These are phyloP conservation scores for Venturia nashicola DNA, from an alignment of 2,329 filamentous ascomycete genomes.

Conservation along the genomic window DNA sequence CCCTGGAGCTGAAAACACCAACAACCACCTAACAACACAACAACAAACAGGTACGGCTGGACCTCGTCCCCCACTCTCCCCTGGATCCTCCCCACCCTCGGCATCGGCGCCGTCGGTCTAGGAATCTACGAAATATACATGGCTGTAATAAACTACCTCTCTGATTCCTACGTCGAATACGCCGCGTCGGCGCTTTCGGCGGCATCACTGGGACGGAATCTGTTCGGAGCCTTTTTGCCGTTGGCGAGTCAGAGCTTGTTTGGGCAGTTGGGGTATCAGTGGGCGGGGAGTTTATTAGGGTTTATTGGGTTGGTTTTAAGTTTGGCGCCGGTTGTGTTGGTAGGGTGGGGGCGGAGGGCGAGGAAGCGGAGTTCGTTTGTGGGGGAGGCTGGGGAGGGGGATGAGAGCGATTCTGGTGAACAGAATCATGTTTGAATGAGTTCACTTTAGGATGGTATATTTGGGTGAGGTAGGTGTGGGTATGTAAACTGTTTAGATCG, in stretches of 20 bases:
- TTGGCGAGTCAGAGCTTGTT: conserved; percentile 37
- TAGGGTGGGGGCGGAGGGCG: conserved; percentile 21
- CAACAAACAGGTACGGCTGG: conserved; percentile 24
- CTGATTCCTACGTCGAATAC: conserved; percentile 38
- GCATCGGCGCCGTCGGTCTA: conserved; percentile 36
- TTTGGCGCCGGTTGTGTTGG: conserved; percentile 32
- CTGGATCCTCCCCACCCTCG: conserved; percentile 37
- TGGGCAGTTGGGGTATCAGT: conserved; percentile 33
- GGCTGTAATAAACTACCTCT: conserved; percentile 36
- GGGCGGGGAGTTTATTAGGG: conserved; percentile 28
- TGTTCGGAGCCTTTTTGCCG: conserved; percentile 35
- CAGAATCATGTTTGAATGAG: background rate
- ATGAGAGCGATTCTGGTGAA: background rate
- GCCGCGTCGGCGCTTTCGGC: conserved; percentile 37
- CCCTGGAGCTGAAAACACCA: too few relatives aligned
- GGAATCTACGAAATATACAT: conserved; percentile 36
- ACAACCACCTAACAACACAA: too few relatives aligned
- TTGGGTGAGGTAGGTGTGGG: too few relatives aligned
- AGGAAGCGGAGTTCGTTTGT: conserved; percentile 15
- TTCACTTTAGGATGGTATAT: too few relatives aligned
- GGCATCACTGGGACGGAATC: conserved; percentile 36
- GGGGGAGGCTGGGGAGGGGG: background rate
- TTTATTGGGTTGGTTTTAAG: conserved; percentile 29
- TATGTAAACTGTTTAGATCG: too few relatives aligned
- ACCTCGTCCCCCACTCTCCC: conserved; percentile 29